Evolutionary conservation across 2,329 filamentous ascomycete genomes (phyloP), one percentile per base, ranked within the genome.

Genomic region (Fusarium nematophilum): DNA sequence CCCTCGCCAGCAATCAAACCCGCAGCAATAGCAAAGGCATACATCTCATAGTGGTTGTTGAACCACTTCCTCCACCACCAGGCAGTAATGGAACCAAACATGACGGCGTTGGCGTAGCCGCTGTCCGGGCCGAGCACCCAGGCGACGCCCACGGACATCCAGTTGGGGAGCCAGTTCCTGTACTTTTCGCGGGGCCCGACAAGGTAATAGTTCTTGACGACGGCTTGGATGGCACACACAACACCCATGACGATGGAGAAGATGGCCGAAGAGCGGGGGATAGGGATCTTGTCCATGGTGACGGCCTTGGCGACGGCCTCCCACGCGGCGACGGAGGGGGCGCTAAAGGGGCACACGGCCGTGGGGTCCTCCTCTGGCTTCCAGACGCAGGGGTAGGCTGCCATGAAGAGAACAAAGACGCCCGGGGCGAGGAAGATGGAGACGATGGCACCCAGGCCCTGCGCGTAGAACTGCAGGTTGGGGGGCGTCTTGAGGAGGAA

Each of bases 331-430:
- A 90, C 87, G 3, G 86, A 88, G 4, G 88, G 88, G 1, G 84
- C 85, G 8, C 72, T 68, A 75, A 90, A 91, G 26, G 83, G 75
- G 70, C 88, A 90, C 9, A 59, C 10, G 8, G 54, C 53, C 4
- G 52, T 40, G 0, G 65, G 65, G 1, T 77, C 75, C 5, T 79
- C 74, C 17, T 81, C 78, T 54, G 68, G 62, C 7, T 82, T 76
- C 69, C 86, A 81, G 63, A 90, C 87, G 70, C 88, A 90, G 1
- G 87, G 88, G 71, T 91, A 90, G 1, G 88, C 88, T 5, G 82
- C 81, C 59, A 85, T 82, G 77, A 90, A 90, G 37, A 90, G 82
- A 27, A 89, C 83, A 68, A 90, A 90, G 64, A 90, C 81, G 9
- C 84, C 86, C 1, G 87, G 87, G 0, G 87, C 86, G 10, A 90